Base-by-base conservation (phyloP, 1,284 basidiomycete species). In the Papiliotrema nemorosa region DNA sequence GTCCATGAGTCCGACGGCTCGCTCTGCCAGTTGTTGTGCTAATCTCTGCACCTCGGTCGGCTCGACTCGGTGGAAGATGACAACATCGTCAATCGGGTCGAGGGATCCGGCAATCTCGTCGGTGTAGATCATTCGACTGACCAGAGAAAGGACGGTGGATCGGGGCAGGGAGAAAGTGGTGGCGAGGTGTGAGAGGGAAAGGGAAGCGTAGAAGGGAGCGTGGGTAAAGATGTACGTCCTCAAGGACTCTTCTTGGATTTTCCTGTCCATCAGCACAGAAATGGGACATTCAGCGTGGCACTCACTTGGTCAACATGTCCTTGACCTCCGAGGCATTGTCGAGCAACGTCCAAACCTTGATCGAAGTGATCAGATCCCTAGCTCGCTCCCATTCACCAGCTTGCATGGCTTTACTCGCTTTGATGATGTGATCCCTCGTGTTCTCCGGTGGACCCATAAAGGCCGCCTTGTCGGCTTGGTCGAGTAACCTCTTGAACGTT, bases 191-290 rank as follows among this genome's bases (percentile, higher is more conserved):
- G 83, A 81, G 36, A 98, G 81, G 7, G 93, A 94, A 35, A 97
- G 81, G 10, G 90, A 88, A 66, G 83, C 86, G 78, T 99, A 98
- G 77, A 94, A 85, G 7, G 91, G 84, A 20, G 94, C 88, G 74
- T 97, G 97, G n/a, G 92, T 94, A 81, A 97, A 97, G 49, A 99
- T 82, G 75, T 97, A 98, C 5, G 96, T 99, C 46, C 91, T 83
- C 47, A 98, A 80, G 34, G 92, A 93, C 72, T 97, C 93, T 73
- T 97, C 93, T 80, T 98, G 94, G 69, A 98, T 97, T 63, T 93
- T 90, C 67, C 88, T 91, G 53, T 6, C 20, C 41, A 50, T 38
- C 18, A 20, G 33, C 26, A 62, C 52, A 41, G 55, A 7, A n/a
- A n/a, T n/a, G n/a, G n/a, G n/a, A n/a, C n/a, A n/a, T n/a, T n/a